Percentiles rank a stretch among this genome's conserved stretches.
phyloP scores from a whole-genome alignment of 208 protist species.

The Acanthamoeba lenticulata region DNA sequence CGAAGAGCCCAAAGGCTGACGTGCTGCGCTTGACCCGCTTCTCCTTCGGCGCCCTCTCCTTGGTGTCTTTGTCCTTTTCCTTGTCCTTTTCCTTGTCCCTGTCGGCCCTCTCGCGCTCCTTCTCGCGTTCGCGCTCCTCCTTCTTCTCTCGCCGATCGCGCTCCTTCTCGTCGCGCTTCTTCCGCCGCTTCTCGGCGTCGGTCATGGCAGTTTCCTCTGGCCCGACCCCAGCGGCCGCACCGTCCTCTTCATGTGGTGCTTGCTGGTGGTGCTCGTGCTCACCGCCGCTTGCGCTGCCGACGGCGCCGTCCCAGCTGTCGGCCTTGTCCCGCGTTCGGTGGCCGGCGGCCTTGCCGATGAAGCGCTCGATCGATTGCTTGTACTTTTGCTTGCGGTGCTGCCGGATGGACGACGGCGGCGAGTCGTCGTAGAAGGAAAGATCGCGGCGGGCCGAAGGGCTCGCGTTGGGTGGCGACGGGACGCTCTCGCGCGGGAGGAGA shows the following conservation, averaged over 20 bases:
- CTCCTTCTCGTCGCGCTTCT: slow-evolving; percentile 19
- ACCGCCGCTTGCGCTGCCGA: not conserved
- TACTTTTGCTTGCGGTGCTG: slow-evolving; percentile 20
- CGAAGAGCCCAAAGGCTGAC: slow-evolving; percentile 1
- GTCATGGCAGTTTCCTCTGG: not conserved
- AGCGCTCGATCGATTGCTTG: not conserved
- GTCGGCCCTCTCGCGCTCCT: not conserved
- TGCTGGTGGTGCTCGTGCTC: not conserved
- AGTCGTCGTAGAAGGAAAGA: slow-evolving; percentile 34
- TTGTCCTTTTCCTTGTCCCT: not conserved
- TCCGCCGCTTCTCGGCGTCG: slow-evolving; percentile 17
- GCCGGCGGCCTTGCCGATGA: not conserved
- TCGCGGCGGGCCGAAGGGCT: not conserved
- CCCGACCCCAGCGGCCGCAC: not conserved
- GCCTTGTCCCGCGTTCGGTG: slow-evolving; percentile 14
- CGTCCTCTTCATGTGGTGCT: not conserved
- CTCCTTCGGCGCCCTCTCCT: not conserved
- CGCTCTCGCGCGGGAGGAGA: not conserved
- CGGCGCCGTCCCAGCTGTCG: slow-evolving; percentile 20
- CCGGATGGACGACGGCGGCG: not conserved
- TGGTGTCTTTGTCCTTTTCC: not conserved
- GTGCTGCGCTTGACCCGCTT: slow-evolving; percentile 32
- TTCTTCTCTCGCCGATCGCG: not conserved
- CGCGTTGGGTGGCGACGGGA: not conserved
- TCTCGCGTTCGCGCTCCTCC: not conserved